Conservation (phyloP, 306 rosid species). For the Purshia tridentata region DNA sequence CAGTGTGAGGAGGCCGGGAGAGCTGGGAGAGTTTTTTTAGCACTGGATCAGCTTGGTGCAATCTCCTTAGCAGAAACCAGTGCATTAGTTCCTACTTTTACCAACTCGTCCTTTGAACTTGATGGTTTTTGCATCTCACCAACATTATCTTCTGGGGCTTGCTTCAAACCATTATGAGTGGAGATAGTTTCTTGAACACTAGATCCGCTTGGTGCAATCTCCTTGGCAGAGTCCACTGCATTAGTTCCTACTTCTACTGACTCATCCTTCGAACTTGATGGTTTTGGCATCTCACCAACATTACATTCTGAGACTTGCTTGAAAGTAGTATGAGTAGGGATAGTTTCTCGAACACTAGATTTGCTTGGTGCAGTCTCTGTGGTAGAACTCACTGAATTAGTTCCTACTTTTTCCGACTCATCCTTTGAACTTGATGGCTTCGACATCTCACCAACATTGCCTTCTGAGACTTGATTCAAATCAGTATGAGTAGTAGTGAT, state of each 20-base stretch:
- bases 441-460: constrained; percentile 34
- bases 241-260: constrained; percentile 28
- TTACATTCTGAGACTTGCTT: not conserved
- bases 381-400: constrained; percentile 23
- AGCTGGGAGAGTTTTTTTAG: not conserved
- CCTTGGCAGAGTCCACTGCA: constrained; percentile 30
- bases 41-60: not conserved
- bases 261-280: constrained; percentile 22
- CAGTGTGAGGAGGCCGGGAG: too few relatives aligned
- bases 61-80: not conserved
- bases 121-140: not conserved
- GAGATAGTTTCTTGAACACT: constrained; percentile 23
- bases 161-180: not conserved
- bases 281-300: not conserved
- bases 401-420: constrained; percentile 27
- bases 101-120: not conserved
- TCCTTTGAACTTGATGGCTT: constrained; percentile 21
- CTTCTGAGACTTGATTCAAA: constrained; percentile 35
- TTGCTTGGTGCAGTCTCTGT: constrained; percentile 24
- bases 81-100: not conserved
- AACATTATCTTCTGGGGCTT: not conserved
- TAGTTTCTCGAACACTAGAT: constrained; percentile 23
- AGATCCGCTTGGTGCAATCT: constrained; percentile 28
- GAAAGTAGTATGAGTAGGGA: constrained; percentile 4
- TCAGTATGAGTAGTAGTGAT: constrained; percentile 36